Base-by-base conservation (phyloP, 2,329 filamentous ascomycete genomes). In the Ophiostoma ips region DNA sequence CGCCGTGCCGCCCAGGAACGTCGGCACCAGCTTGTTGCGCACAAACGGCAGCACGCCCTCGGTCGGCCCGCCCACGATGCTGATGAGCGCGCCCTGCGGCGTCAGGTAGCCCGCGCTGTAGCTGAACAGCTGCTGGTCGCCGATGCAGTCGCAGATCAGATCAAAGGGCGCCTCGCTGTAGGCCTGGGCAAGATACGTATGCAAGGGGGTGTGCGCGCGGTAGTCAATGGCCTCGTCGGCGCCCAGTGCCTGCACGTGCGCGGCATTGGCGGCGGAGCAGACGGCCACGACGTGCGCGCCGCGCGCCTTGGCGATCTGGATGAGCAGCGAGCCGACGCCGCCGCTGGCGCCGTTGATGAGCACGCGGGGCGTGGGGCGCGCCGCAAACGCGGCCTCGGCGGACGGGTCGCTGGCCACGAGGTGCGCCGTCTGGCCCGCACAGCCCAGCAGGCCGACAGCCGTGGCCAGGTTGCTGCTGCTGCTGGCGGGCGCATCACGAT, bases 291-390 rank as follows among this genome's bases (percentile, higher is more conserved):
- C 65, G 46, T 62, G 58, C 3, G 70, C 72, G 0, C 62, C 59
- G 48, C 61, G 53, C 37, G 68, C 63, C 53, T 71, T 63, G 55
- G 61, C 53, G n/a, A 72, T 65, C 60, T 76, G 72, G 44, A 73
- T 60, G 1, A 66, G 61, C 46, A 74, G 56, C 18, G 65, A 64
- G 12, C 72, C 72, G 6, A 76, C 68, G 12, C 71, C 72, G 1
- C 72, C 72, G 55, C 71, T 73, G 18, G 70, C 73, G 3, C 70
- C 72, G 54, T 74, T 72, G 4, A 75, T 61, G 44, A 76, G 55
- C 34, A 74, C 68, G 2, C 64, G 59, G 35, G 66, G 61, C 3
- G 10, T 1, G 24, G 24, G 55, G 55, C 55, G 64, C 61, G 52
- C 64, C 61, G 52, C 64, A 60, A 50, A 40, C 3, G 36, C 51